A percentile compares a stretch with the other conserved stretches of the same genome.
Evolutionary conservation across 495 filamentous ascomycete genomes (phyloP).

Genomic region (Peziza echinospora): DNA sequence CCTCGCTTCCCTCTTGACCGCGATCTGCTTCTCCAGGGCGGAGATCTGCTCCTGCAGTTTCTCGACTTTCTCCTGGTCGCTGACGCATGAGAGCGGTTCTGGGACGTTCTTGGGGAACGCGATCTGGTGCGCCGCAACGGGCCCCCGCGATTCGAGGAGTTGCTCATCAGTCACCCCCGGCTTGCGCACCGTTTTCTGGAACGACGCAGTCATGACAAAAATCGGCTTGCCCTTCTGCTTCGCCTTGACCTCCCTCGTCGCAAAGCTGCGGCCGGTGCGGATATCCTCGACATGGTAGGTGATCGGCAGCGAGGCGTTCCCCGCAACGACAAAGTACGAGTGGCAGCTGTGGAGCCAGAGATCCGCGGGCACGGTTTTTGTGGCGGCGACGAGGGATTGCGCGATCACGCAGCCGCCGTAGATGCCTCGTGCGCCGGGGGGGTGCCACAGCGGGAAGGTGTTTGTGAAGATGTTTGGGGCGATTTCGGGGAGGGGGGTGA

Average conservation of each 20-base stretch:
- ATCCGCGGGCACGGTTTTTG: slow-evolving; percentile 55
- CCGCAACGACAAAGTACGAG: slow-evolving; percentile 94
- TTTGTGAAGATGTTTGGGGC: slow-evolving; percentile 90
- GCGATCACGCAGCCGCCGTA: slow-evolving; percentile 82
- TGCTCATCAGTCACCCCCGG: slow-evolving; percentile 27
- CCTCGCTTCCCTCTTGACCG: slow-evolving; percentile 22
- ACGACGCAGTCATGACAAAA: slow-evolving; percentile 85
- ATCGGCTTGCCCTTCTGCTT: slow-evolving; percentile 72
- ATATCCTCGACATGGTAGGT: slow-evolving; percentile 85
- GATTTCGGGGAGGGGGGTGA: slow-evolving; percentile 60
- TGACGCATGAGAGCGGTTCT: slow-evolving; percentile 11
- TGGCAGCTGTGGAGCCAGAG: slow-evolving; percentile 89
- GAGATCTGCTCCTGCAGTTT: slow-evolving; percentile 28
- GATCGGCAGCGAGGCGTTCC: slow-evolving; percentile 62
- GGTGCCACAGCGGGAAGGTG: slow-evolving; percentile 71
- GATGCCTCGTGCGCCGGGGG: slow-evolving; percentile 72
- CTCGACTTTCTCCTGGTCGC: slow-evolving; percentile 9
- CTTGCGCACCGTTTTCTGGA: slow-evolving; percentile 40
- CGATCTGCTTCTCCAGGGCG: slow-evolving; percentile 39
- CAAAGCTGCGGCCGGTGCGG: slow-evolving; percentile 72
- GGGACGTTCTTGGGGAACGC: slow-evolving; percentile 31
- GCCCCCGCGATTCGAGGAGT: slow-evolving; percentile 31
- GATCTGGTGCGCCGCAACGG: slow-evolving; percentile 37
- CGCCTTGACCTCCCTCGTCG: slow-evolving; percentile 88
- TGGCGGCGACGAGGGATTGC: slow-evolving; percentile 72